Evolutionary conservation across 2,329 filamentous ascomycete species (phyloP).

Genomic region (Aspergillus bombycis): DNA sequence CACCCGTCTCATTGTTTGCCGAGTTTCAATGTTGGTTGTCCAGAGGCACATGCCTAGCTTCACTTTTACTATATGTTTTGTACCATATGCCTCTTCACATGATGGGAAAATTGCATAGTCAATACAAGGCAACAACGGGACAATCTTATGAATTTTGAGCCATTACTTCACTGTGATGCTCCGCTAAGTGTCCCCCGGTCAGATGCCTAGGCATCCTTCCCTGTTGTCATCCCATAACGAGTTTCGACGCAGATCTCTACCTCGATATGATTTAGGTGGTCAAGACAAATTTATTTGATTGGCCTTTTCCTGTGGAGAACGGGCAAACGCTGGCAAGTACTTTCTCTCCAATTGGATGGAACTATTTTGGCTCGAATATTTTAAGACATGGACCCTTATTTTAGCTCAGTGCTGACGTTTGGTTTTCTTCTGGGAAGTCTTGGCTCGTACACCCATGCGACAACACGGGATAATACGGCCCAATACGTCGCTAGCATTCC

Average conservation of each 20-base stretch:
- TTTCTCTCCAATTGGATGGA: not conserved
- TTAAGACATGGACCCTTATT: constrained; percentile 1
- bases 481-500: not conserved
- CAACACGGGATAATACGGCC: not conserved
- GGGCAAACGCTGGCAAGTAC: not conserved
- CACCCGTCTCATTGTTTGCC: too few species aligned
- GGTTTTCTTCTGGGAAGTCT: not conserved
- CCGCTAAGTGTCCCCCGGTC: not conserved
- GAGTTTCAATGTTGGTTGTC: too few species aligned
- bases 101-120: too few species aligned
- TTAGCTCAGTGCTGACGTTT: not conserved
- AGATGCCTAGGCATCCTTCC: not conserved
- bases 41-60: too few species aligned
- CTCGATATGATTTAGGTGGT: not conserved
- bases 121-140: too few species aligned
- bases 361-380: not conserved
- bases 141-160: too few species aligned
- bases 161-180: not conserved
- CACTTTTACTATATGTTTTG: too few species aligned
- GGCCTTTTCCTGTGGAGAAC: not conserved
- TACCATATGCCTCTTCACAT: too few species aligned
- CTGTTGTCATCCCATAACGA: not conserved
- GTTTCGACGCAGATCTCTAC: not conserved
- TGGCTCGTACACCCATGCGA: not conserved
- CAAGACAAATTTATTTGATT: not conserved